Percentiles rank a stretch among this genome's conserved stretches.
Evolutionary conservation across 805 yeast species (phyloP).

Genomic region (Lachancea kluyveri): DNA sequence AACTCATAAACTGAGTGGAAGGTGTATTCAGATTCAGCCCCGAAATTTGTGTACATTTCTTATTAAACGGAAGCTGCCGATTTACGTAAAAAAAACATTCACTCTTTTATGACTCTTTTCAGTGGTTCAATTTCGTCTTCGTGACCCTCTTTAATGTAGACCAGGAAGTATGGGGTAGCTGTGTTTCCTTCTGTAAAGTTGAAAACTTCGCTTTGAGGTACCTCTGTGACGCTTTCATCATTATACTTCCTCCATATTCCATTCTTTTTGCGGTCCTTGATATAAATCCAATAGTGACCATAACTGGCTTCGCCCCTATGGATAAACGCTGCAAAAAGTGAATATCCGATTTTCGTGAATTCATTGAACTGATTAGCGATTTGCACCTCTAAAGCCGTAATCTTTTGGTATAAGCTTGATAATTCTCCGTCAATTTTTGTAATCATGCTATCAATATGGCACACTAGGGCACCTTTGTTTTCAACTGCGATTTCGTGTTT

Average conservation of each 20-base stretch:
- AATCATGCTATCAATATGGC: slow-evolving; percentile 40
- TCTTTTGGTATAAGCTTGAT: slow-evolving; percentile 34
- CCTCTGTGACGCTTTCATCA: slow-evolving; percentile 91
- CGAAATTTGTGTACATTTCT: too few species aligned
- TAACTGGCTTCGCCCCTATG: slow-evolving; percentile 94
- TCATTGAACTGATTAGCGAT: slow-evolving; percentile 57
- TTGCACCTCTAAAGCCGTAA: slow-evolving; percentile 39
- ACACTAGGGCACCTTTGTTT: slow-evolving; percentile 12
- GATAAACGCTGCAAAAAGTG: slow-evolving; percentile 85
- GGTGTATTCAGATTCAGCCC: neutral
- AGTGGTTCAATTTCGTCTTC: slow-evolving; percentile 57
- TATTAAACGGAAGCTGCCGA: too few species aligned
- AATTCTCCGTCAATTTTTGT: slow-evolving; percentile 42
- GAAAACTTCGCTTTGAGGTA: slow-evolving; percentile 54
- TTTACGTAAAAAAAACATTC: too few species aligned
- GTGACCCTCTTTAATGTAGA: slow-evolving; percentile 65
- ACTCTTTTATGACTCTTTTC: slow-evolving; percentile 37
- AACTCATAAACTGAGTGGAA: too few species aligned
- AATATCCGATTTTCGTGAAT: slow-evolving; percentile 63
- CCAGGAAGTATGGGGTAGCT: slow-evolving; percentile 92
- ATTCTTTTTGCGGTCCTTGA: slow-evolving; percentile 61
- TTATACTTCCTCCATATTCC: slow-evolving; percentile 79
- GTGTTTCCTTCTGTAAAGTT: slow-evolving; percentile 63
- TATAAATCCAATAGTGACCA: slow-evolving; percentile 97
- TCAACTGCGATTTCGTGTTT: slow-evolving; percentile 37